A percentile compares a stretch with the other conserved stretches of the same genome.
Conservation (phyloP, 1,139 yeast species). For the Scheffersomyces lignicola region DNA sequence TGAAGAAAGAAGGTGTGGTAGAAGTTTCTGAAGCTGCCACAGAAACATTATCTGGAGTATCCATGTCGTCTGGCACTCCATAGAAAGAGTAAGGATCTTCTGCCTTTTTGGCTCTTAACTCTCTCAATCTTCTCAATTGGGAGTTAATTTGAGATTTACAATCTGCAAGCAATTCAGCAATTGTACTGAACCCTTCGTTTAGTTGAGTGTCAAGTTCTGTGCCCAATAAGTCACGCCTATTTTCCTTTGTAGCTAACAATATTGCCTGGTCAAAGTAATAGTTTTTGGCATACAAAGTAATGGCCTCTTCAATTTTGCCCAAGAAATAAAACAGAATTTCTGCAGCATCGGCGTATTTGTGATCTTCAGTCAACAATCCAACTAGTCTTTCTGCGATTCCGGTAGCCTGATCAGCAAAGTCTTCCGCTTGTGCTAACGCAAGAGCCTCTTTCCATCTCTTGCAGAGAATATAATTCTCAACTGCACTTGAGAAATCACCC, state of each 20-base stretch:
- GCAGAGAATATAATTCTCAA: constrained; percentile 66
- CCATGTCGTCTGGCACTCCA: constrained; percentile 62
- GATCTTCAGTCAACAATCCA: constrained; percentile 61
- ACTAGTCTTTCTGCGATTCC: constrained; percentile 60
- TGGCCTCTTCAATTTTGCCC: constrained; percentile 60
- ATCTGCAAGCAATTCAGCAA: constrained; percentile 89
- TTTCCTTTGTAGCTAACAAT: constrained; percentile 52
- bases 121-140: constrained; percentile 81
- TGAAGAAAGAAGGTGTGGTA: constrained; percentile 88
- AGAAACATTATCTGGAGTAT: constrained; percentile 90
- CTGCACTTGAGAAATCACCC: constrained; percentile 55
- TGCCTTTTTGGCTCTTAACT: constrained; percentile 76
- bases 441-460: constrained; percentile 88
- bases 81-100: constrained; percentile 86
- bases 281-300: constrained; percentile 70
- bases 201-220: constrained; percentile 69
- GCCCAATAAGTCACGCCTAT: constrained; percentile 48
- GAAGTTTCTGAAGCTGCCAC: constrained; percentile 94
- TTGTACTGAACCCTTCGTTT: constrained; percentile 82
- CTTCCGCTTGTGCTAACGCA: constrained; percentile 45
- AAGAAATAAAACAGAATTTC: constrained; percentile 66
- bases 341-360: constrained; percentile 82
- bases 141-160: constrained; percentile 83
- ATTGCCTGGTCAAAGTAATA: constrained; percentile 77
- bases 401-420: constrained; percentile 28